Evolutionary conservation across 179 eudicot species (phyloP), one percentile per base, ranked within the genome.

Genomic region (Silene vulgaris): DNA sequence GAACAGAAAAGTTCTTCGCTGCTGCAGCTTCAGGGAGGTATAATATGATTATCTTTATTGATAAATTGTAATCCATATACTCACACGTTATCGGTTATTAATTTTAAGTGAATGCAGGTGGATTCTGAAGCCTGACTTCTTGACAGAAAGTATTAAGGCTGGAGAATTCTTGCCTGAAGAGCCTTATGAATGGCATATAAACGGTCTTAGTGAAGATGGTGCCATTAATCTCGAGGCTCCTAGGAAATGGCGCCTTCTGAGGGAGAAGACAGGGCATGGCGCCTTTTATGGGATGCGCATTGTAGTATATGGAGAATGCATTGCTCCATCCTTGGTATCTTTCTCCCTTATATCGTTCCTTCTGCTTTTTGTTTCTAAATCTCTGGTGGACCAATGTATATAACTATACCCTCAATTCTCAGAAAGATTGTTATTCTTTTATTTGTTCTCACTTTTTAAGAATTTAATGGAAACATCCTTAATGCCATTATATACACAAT

Each of bases 11-110:
- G 82, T 89, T 95, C 73, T 95, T 95, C 79, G 97, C 97, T 71
- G 99, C 99, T 82, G 96, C 93, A 26, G 97, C 99, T 52, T 90
- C 99, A 35, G 99, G 99, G 83, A 88, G 99, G 99, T 92, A 77
- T 69, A 61, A 50, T 66, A n/a, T 28, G 28, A 26, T 26, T 2
- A 11, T 26, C n/a, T 6, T 35, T 62, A 16, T 19, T 40, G 60
- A 23, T 70, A 6, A 21, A 61, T 62, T 8, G 19, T 69, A 32
- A 9, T 8, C 28, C n/a, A 19, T 17, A 28, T 23, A 32, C 30
- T 60, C 61, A 30, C 26, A 19, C 26, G 30, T 45, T 57, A 32
- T 30, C 63, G 21, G 32, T 5, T 4, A 16, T 9, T 40, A 35
- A 28, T 86, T 54, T 74, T 30, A 62, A 67, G 62, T 30, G 65